Evolutionary conservation across 192 early-diverging fungal species (phyloP).

Genomic region (Coemansia sp.): DNA sequence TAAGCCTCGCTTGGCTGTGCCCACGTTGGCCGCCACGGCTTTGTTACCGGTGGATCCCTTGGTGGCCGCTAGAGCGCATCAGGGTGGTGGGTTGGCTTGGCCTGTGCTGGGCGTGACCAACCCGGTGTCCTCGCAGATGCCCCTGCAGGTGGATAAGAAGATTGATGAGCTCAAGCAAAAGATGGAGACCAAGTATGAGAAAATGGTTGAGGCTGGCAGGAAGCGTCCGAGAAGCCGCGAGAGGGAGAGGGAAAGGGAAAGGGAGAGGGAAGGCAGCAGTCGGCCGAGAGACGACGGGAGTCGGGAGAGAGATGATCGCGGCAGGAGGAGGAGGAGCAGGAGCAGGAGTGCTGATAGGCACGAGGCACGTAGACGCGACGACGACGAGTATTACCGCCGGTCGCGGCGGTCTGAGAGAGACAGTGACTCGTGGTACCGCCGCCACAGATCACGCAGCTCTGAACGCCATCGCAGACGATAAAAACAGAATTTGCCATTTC

Average conservation of each 20-base stretch:
- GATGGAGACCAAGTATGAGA: slow-evolving; percentile 20
- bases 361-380: not conserved
- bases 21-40: slow-evolving; percentile 34
- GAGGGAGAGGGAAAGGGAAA: not conserved
- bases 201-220: not conserved
- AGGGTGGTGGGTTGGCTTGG: slow-evolving; percentile 26
- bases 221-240: not conserved
- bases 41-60: slow-evolving; percentile 11
- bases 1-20: slow-evolving; percentile 48
- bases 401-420: slow-evolving; percentile 9
- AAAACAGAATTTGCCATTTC: not conserved
- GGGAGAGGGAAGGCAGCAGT: not conserved
- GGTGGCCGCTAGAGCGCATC: too few species aligned
- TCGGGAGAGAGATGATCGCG: not conserved
- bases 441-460: slow-evolving; percentile 17
- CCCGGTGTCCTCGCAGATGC: not conserved
- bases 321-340: slow-evolving; percentile 1
- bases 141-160: not conserved
- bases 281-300: not conserved
- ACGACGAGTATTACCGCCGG: slow-evolving; percentile 10
- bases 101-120: slow-evolving; percentile 31
- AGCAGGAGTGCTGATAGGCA: not conserved
- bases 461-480: slow-evolving; percentile 22
- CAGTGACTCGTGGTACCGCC: slow-evolving; percentile 9
- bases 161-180: slow-evolving; percentile 19